Percentiles rank a stretch among this genome's conserved stretches.
These are phyloP conservation scores for Neofusicoccum cordaticola DNA, from an alignment of 2,329 filamentous ascomycete genomes.

Conservation along the genomic window DNA sequence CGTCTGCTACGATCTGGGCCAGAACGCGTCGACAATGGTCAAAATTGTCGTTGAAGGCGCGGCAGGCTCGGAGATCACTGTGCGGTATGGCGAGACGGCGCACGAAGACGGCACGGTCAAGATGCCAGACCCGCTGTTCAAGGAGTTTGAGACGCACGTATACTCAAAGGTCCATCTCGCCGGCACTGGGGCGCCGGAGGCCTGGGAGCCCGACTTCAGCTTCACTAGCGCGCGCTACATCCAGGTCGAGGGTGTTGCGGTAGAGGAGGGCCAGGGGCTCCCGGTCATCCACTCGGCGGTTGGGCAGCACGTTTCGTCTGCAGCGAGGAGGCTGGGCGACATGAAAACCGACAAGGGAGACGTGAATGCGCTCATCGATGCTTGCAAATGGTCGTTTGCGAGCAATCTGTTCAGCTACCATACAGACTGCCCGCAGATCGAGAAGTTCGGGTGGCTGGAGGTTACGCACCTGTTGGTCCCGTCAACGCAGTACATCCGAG, in stretches of 20 bases:
- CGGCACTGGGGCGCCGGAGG: constrained; percentile 29
- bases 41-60: constrained; percentile 28
- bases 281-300: constrained; percentile 36
- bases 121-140: constrained; percentile 44
- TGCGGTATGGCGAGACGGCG: constrained; percentile 33
- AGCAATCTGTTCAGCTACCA: constrained; percentile 33
- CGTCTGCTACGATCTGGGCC: constrained; percentile 32
- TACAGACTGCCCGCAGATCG: constrained; percentile 33
- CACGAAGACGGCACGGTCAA: constrained; percentile 33
- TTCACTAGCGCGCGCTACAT: constrained; percentile 45
- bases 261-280: constrained; percentile 24
- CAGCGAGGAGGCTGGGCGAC: constrained; percentile 35
- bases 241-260: constrained; percentile 39
- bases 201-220: constrained; percentile 42
- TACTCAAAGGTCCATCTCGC: constrained; percentile 39
- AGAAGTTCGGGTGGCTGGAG: constrained; percentile 51
- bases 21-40: constrained; percentile 35
- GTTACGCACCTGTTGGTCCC: constrained; percentile 47
- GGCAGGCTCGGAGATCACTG: constrained; percentile 28
- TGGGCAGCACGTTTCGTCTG: constrained; percentile 41
- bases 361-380: constrained; percentile 42
- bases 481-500: constrained; percentile 46
- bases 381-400: constrained; percentile 46
- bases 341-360: constrained; percentile 43
- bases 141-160: constrained; percentile 37